Conservation (phyloP, 2,329 filamentous ascomycete genomes). For the Pseudogymnoascus sp. region DNA sequence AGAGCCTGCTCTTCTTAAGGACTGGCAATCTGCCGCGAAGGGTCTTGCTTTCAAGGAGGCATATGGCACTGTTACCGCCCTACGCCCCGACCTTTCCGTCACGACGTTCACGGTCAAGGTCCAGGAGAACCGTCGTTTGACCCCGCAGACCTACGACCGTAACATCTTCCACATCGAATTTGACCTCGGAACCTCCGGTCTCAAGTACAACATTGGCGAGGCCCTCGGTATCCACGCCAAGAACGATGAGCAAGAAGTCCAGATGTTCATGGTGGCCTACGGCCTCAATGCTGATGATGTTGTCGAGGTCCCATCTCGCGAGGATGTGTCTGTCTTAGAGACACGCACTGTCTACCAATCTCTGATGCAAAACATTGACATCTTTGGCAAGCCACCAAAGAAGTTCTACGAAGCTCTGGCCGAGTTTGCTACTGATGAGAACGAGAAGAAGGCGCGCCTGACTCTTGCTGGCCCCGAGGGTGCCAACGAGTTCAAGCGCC, state of each 20-base stretch:
- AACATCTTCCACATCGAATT: slow-evolving; percentile 99
- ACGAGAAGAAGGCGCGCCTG: slow-evolving; percentile 73
- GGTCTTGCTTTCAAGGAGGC: slow-evolving; percentile 91
- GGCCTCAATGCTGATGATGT: slow-evolving; percentile 75
- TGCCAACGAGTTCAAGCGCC: slow-evolving; percentile 84
- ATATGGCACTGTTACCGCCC: slow-evolving; percentile 63
- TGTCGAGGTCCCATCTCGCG: slow-evolving; percentile 85
- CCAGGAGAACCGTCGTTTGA: slow-evolving; percentile 92
- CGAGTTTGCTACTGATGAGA: slow-evolving; percentile 75
- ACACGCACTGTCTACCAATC: slow-evolving; percentile 91
- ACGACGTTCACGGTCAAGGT: slow-evolving; percentile 85
- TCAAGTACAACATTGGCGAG: slow-evolving; percentile 96
- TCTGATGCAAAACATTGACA: slow-evolving; percentile 86
- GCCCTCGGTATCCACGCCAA: slow-evolving; percentile 94
- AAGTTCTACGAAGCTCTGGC: slow-evolving; percentile 92
- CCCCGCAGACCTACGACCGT: slow-evolving; percentile 81
- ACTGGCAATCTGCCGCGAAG: slow-evolving; percentile 82
- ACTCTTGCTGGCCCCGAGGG: slow-evolving; percentile 72
- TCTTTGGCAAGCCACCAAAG: slow-evolving; percentile 95
- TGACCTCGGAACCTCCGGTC: slow-evolving; percentile 81
- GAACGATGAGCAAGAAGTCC: slow-evolving; percentile 74
- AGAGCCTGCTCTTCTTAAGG: slow-evolving; percentile 56
- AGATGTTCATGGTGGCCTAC: slow-evolving; percentile 85
- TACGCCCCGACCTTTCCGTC: slow-evolving; percentile 79
- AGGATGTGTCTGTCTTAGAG: slow-evolving; percentile 67